Evolutionary conservation across 805 yeast species (phyloP), one percentile per base, ranked within the genome.

Genomic region (Ogataea saltuana): DNA sequence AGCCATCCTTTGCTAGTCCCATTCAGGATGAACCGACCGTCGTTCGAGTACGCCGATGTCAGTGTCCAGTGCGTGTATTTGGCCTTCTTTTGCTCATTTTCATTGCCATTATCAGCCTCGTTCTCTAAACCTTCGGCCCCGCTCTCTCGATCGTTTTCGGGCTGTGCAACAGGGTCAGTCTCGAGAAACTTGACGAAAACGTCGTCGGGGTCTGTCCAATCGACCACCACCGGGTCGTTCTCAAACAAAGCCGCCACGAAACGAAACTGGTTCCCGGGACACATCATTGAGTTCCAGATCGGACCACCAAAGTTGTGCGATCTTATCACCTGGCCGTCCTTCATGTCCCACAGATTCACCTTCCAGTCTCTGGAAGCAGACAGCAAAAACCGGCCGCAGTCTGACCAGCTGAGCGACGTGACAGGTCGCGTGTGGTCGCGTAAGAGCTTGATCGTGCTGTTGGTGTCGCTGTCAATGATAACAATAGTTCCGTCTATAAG

Each of bases 1-100:
- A 90, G 53, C 75, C 80, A 76, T 1, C 97, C 97, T 60, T 85
- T 83, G 44, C 82, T 81, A 2, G 95, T 88, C 0, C 97, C 97
- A 0, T 83, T 69, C 27, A 88, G 65, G 2, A 88, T 69, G 44
- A 71, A 77, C 13, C 65, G 69, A 2, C 83, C 89, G 39, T 70
- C 57, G 2, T 75, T 76, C 27, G 76, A 72, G 58, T 78, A 80
- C 1, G 71, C 65, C 1, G 78, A 60, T 4, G 71, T 76, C 33
- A 83, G 59, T 0, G 85, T 76, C 58, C 67, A 59, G 60, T 65
- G 80, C 46, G 38, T 12, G 2, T 13, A 9, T 16, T 34, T 34
- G 13, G 21, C n/a, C 20, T 25, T 12, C 10, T 34, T 25, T 6
- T 25, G 12, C 28, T 25, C 28, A 13, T 25, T 13, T 10, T 12